These are phyloP conservation scores for Coemansia sp. DNA, from an alignment of 192 early-diverging fungal species.

Conservation along the genomic window DNA sequence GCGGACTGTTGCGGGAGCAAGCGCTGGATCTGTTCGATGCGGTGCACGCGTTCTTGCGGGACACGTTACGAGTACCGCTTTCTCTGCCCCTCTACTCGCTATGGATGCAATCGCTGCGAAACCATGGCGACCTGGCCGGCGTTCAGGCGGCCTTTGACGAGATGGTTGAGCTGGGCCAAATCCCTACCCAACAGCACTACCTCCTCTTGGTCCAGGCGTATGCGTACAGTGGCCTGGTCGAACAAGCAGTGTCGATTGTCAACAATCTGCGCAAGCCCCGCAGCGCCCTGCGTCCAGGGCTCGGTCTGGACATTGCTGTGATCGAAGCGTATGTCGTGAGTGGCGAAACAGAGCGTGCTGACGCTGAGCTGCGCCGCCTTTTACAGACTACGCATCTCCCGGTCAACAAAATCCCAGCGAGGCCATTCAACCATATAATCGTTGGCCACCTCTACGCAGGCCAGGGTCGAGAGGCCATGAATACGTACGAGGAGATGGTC, in stretches of 20 bases:
- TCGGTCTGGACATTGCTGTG: slow-evolving; percentile 31
- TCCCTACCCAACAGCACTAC: slow-evolving; percentile 43
- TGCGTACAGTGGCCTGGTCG: slow-evolving; percentile 34
- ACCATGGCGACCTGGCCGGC: slow-evolving; percentile 40
- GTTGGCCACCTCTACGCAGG: slow-evolving; percentile 27
- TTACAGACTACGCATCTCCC: slow-evolving; percentile 26
- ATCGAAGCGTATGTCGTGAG: slow-evolving; percentile 38
- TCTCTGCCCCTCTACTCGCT: slow-evolving; percentile 35
- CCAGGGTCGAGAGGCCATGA: slow-evolving; percentile 67
- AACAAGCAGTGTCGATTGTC: slow-evolving; percentile 34
- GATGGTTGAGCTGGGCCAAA: slow-evolving; percentile 34
- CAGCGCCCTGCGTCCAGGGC: slow-evolving; percentile 13
- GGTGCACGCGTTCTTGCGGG: slow-evolving; percentile 26
- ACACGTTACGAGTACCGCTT: slow-evolving; percentile 28
- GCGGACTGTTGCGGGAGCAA: slow-evolving; percentile 31
- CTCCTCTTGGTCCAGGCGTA: slow-evolving; percentile 36
- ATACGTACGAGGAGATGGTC: slow-evolving; percentile 73
- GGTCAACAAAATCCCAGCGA: slow-evolving; percentile 23
- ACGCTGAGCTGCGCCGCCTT: slow-evolving; percentile 26
- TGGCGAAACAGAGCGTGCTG: slow-evolving; percentile 30
- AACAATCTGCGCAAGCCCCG: slow-evolving; percentile 30
- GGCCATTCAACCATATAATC: slow-evolving; percentile 43
- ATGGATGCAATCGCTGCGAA: slow-evolving; percentile 42
- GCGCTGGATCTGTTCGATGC: slow-evolving; percentile 43
- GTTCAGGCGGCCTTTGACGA: slow-evolving; percentile 43